A percentile compares a stretch with the other conserved stretches of the same genome.
Conservation (phyloP, 768 basidiomycete species). For the Russula lepida region DNA sequence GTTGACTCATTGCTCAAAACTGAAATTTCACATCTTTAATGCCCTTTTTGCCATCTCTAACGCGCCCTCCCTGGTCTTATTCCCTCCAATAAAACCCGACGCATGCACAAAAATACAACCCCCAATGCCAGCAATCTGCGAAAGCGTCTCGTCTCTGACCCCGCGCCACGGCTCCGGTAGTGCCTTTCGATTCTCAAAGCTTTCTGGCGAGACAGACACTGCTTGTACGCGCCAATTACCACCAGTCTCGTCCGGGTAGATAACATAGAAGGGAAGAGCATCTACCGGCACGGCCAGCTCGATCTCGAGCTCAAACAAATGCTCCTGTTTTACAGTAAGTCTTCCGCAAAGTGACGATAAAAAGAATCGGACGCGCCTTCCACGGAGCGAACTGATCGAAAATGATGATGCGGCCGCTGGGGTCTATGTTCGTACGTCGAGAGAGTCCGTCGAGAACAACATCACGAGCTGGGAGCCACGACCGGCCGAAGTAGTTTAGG, state of each 20-base stretch:
- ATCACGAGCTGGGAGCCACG: conserved; percentile 89
- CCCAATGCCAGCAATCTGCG: conserved; percentile 61
- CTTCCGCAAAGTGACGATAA: neutral
- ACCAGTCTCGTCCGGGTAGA: conserved; percentile 79
- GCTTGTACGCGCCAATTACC: conserved; percentile 90
- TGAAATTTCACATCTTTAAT: conserved; percentile 30
- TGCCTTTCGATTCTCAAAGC: conserved; percentile 86
- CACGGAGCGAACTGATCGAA: conserved; percentile 78
- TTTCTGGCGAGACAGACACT: conserved; percentile 71
- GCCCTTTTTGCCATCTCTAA: conserved; percentile 69
- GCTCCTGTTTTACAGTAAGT: conserved; percentile 46
- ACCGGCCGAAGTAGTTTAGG: conserved; percentile 74
- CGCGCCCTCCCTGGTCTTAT: conserved; percentile 85
- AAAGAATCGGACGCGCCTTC: conserved; percentile 48
- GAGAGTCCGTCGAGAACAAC: conserved; percentile 56
- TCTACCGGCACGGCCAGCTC: conserved; percentile 40
- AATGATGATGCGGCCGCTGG: conserved; percentile 67
- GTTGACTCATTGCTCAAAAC: neutral
- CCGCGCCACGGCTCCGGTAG: conserved; percentile 94
- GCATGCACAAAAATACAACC: conserved; percentile 92
- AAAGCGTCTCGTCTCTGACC: conserved; percentile 75
- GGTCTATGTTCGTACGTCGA: conserved; percentile 51
- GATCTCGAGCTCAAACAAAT: conserved; percentile 80
- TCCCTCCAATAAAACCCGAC: conserved; percentile 94
- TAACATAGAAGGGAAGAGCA: conserved; percentile 65